Base-by-base conservation (phyloP, 1,139 yeast species). In the Diutina neorugosa region DNA sequence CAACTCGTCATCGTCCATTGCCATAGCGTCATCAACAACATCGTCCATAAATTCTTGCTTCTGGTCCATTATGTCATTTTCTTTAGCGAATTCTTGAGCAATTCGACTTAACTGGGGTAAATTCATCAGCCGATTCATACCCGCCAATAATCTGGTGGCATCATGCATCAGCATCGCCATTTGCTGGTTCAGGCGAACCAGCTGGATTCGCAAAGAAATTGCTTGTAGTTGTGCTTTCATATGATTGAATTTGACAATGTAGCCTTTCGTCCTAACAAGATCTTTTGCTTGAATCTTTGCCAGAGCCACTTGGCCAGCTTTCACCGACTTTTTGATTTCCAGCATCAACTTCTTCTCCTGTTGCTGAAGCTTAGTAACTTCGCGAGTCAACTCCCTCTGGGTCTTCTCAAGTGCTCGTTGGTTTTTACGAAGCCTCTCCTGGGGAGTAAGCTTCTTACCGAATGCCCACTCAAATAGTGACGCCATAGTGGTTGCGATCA, bases 1-100 rank as follows among this genome's bases (percentile, higher is more conserved):
- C 59, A 73, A 67, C 54, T 77, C 84, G 54, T 77, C 86, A 52
- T 84, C 90, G 56, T 86, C 83, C 64, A 84, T 88, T 54, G 86
- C 95, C 90, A 91, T 88, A 27, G 93, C 85, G 65, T 91, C 97
- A 65, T 93, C 98, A 61, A 94, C 85, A 14, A 96, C 96, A 64
- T 93, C 98, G 65, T 93, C 98, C 88, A 93, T 94, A 80, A 93
- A 89, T 64, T 94, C 99, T 66, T 93, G 98, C 62, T 96, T 85
- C 69, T 93, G 98, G 67, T 93, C 98, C 98, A 93, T 93, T 64
- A 94, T 73, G 65, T 93, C 98, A 67, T 87, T 89, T 65, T 93
- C 96, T 63, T 81, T 82, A 61, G 94, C 96, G 68, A 93, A 93
- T 63, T 94, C 98, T 84, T 89, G 93, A 2, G 97, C 91, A 44